Evolutionary conservation across 129 eudicot species (phyloP), one percentile per base, ranked within the genome.

Genomic region (Flaveria sonorensis): DNA sequence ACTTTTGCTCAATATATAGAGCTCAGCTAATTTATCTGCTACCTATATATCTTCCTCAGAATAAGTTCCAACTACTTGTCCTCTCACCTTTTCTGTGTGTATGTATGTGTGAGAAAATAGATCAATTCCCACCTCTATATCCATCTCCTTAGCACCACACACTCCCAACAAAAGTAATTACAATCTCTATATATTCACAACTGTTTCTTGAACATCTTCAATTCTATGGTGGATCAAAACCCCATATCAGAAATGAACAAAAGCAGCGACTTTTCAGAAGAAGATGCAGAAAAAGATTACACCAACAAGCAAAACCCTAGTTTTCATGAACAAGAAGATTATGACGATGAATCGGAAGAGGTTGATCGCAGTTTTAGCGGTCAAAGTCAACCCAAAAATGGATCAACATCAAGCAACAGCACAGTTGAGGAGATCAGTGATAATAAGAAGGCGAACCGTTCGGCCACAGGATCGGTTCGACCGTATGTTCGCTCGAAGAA

Each of bases 401-500:
- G 88, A 80, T 82, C 76, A 73, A 82, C 92, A 48, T 73, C 86
- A 32, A 91, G 94, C 82, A 88, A 73, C 80, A 90, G 91, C 80
- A 86, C 94, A 10, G 86, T 87, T 46, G 94, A 91, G 71, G 94
- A 91, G 90, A 91, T 55, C 48, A 72, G 83, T 55, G 75, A 65
- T 24, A 87, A 65, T 24, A 90, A 87, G 83, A 84, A 84, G 78
- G 80, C 79, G 16, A 59, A 77, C 0, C 74, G 83, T 26, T 52
- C 75, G 32, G 75, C 68, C 36, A 68, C 83, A 2, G 86, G 87
- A 73, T 84, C 87, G 2, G 91, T 87, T 59, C 75, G 92, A 64
- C 92, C 85, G 10, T 87, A 87, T 30, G 83, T 76, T 69, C 89
- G 92, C 1, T 87, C 92, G 36, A 87, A 85, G 83, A 85, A 87